Percentiles rank a stretch among this genome's conserved stretches.
Evolutionary conservation across 306 rosid species (phyloP).

Genomic region (Dryas drummondii): DNA sequence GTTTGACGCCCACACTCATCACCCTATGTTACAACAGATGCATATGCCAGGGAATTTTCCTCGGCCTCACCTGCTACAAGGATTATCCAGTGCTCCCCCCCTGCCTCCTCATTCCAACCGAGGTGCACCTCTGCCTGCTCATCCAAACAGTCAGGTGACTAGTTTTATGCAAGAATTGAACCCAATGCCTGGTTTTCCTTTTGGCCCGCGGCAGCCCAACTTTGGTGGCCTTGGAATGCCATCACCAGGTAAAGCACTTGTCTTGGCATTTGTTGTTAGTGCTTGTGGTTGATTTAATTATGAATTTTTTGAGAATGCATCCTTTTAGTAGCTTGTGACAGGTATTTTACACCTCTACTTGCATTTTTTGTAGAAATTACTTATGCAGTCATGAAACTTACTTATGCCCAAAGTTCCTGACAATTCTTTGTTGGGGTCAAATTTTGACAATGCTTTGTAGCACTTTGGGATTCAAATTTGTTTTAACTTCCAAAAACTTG

Average conservation of each 20-base stretch:
- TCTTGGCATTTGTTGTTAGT: slow-evolving; percentile 17
- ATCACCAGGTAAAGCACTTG: slow-evolving; percentile 57
- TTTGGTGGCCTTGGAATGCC: slow-evolving; percentile 67
- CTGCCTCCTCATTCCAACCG: slow-evolving; percentile 49
- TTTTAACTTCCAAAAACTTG: neutral
- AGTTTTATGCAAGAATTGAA: slow-evolving; percentile 61
- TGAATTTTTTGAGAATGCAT: slow-evolving; percentile 1
- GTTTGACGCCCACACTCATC: slow-evolving; percentile 63
- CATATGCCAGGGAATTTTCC: slow-evolving; percentile 64
- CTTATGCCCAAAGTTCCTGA: neutral
- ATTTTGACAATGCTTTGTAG: neutral
- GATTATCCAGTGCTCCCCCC: slow-evolving; percentile 65
- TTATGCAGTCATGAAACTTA: neutral
- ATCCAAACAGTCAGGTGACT: slow-evolving; percentile 47
- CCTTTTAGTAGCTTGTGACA: neutral
- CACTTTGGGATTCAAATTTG: neutral
- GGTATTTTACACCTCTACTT: neutral
- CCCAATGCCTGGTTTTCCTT: slow-evolving; percentile 66
- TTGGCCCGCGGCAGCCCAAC: slow-evolving; percentile 57
- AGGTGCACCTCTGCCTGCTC: slow-evolving; percentile 37
- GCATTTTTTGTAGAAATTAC: neutral
- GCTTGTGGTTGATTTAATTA: neutral
- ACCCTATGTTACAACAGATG: slow-evolving; percentile 75
- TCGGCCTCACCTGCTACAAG: slow-evolving; percentile 66
- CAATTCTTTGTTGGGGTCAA: too few species aligned